phyloP scores from a whole-genome alignment of 2,329 filamentous ascomycete species.

The Cytospora chrysosperma region DNA sequence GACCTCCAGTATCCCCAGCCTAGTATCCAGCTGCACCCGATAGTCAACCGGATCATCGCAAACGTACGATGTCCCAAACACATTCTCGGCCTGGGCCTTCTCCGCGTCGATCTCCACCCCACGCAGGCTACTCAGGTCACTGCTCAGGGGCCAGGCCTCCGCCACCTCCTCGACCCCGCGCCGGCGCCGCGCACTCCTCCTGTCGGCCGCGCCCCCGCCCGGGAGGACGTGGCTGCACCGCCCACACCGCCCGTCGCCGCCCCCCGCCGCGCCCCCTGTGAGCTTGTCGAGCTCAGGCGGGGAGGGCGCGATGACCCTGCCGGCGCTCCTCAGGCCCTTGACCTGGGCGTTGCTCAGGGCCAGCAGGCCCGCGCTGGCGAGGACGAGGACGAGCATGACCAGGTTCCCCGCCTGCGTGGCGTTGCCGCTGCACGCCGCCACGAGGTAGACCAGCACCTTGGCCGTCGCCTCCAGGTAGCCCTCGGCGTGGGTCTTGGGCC shows the following conservation, averaged over 20 bases:
- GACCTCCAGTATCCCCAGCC: slow-evolving; percentile 14
- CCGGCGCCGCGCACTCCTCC: neutral
- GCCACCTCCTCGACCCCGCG: too few relatives aligned
- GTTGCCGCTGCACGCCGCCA: slow-evolving; percentile 55
- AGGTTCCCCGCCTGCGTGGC: slow-evolving; percentile 52
- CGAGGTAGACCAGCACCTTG: slow-evolving; percentile 58
- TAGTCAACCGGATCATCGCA: slow-evolving; percentile 17
- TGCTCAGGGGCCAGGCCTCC: slow-evolving; percentile 22
- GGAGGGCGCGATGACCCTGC: slow-evolving; percentile 42
- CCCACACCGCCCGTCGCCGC: neutral
- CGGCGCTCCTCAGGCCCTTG: slow-evolving; percentile 50
- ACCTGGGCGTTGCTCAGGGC: slow-evolving; percentile 53
- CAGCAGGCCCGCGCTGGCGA: slow-evolving; percentile 53
- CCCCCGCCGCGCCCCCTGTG: neutral
- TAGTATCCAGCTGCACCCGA: slow-evolving; percentile 15
- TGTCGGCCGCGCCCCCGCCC: too few relatives aligned
- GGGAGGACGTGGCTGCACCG: neutral
- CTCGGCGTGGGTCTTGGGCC: slow-evolving; percentile 49
- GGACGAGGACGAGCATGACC: slow-evolving; percentile 49
- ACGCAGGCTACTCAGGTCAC: slow-evolving; percentile 16
- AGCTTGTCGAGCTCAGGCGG: slow-evolving; percentile 12
- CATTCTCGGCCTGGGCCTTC: slow-evolving; percentile 23
- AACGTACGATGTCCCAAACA: neutral
- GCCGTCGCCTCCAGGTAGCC: slow-evolving; percentile 52
- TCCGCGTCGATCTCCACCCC: slow-evolving; percentile 27